Conservation (phyloP, 768 basidiomycete species). For the Dentipellis fragilis region DNA sequence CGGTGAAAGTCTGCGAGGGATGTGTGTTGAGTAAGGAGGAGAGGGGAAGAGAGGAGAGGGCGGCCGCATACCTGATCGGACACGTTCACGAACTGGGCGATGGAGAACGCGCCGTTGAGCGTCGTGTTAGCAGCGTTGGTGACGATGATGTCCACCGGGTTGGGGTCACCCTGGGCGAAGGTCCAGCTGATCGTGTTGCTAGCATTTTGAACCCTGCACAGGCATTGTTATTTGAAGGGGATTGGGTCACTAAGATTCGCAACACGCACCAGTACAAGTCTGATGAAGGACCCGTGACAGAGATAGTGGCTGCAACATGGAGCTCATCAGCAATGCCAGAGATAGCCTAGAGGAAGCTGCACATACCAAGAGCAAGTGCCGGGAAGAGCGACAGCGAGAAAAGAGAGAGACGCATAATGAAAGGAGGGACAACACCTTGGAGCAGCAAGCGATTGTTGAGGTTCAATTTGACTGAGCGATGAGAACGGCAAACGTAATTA, state of each 20-base stretch:
- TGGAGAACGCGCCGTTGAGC: conserved; percentile 28
- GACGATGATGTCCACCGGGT: conserved; percentile 23
- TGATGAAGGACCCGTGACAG: conserved; percentile 21
- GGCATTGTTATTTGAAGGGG: not conserved
- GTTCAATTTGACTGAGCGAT: no score
- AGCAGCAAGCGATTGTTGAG: not conserved
- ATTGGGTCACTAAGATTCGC: not conserved
- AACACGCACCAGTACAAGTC: conserved; percentile 22
- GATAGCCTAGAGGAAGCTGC: not conserved
- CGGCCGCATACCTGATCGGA: conserved; percentile 15
- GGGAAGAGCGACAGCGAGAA: conserved; percentile 19
- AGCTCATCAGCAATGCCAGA: not conserved
- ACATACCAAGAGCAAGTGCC: conserved; percentile 16
- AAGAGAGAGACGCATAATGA: conserved; percentile 20
- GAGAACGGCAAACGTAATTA: no score
- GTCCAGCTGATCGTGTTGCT: conserved; percentile 27
- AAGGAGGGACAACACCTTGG: not conserved
- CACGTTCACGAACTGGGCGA: conserved; percentile 22
- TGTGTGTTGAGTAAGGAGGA: conserved; percentile 12
- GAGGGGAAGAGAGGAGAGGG: not conserved
- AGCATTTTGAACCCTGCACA: conserved; percentile 24
- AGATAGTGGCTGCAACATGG: conserved; percentile 17
- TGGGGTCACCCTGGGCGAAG: conserved; percentile 22
- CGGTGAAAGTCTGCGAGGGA: conserved; percentile 10
- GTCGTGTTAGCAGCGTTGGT: conserved; percentile 21